These are phyloP conservation scores for Amoeboaphelidium occidentale DNA, from an alignment of 371 early-diverging fungal genomes.

Conservation along the genomic window DNA sequence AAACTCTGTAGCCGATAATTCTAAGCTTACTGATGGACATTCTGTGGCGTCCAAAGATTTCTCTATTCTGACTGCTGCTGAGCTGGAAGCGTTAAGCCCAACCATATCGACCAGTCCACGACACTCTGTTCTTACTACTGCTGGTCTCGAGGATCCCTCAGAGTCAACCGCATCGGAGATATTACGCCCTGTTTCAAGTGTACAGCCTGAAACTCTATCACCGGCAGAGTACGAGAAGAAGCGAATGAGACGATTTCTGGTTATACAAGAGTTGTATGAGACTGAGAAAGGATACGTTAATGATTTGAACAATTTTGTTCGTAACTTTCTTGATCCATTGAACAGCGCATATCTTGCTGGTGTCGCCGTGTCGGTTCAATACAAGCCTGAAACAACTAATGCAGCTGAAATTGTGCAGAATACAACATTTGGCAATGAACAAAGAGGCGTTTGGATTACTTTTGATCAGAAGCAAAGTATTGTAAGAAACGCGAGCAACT, in stretches of 20 bases:
- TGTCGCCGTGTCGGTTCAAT: neutral
- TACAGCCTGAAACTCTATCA: too few species aligned
- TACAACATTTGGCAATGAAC: neutral
- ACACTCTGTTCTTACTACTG: too few species aligned
- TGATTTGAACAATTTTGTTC: neutral
- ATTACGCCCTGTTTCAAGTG: too few species aligned
- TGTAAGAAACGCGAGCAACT: neutral
- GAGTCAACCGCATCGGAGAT: too few species aligned
- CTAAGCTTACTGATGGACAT: too few species aligned
- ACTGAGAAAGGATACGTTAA: neutral
- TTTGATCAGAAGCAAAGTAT: neutral
- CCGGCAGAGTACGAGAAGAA: neutral
- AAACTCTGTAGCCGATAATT: too few species aligned
- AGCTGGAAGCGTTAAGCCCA: too few species aligned
- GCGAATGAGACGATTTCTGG: neutral
- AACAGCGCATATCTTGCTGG: neutral
- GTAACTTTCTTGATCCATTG: neutral
- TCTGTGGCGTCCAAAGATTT: too few species aligned
- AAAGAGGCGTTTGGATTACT: neutral
- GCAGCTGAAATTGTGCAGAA: neutral
- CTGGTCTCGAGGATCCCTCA: too few species aligned
- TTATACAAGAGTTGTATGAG: neutral
- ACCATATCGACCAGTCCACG: too few species aligned
- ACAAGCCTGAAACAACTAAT: neutral
- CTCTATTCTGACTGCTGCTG: too few species aligned